Percentiles rank a stretch among this genome's conserved stretches.
Evolutionary conservation across 2,329 filamentous ascomycete species (phyloP).

Genomic region (Aspergillus pseudotamarii): DNA sequence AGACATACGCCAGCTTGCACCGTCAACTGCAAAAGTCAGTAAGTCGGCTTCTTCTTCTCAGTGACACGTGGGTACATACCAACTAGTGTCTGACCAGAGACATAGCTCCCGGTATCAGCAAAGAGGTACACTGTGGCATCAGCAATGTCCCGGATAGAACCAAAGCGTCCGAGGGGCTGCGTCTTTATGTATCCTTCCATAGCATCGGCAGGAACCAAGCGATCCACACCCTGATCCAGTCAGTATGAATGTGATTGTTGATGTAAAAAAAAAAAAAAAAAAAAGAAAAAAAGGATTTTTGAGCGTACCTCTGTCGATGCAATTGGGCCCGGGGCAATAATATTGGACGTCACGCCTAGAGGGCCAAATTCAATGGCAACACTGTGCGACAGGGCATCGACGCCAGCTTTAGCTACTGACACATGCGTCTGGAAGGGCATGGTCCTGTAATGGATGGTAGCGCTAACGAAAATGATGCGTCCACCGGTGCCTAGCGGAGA

Average conservation of each 20-base stretch:
- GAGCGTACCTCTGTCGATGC: constrained; percentile 68
- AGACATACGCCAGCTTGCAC: constrained; percentile 44
- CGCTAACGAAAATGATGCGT: constrained; percentile 86
- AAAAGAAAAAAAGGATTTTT: no score
- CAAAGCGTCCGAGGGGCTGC: constrained; percentile 76
- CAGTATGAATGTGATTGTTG: not conserved
- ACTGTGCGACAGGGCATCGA: constrained; percentile 80
- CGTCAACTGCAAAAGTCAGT: constrained; percentile 38
- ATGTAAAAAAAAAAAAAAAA: fast-evolving
- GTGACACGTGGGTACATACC: constrained; percentile 37
- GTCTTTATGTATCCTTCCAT: constrained; percentile 49
- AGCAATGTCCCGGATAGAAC: constrained; percentile 82
- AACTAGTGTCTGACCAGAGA: constrained; percentile 81
- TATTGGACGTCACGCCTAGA: constrained; percentile 80
- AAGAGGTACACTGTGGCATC: constrained; percentile 92
- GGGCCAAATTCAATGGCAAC: constrained; percentile 90
- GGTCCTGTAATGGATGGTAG: constrained; percentile 88
- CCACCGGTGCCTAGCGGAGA: constrained; percentile 66
- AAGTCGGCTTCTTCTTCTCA: not conserved
- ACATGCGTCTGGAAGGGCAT: constrained; percentile 86
- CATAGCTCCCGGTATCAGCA: constrained; percentile 79
- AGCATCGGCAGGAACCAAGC: constrained; percentile 59
- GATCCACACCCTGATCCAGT: constrained; percentile 61
- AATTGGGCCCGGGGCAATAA: constrained; percentile 87
- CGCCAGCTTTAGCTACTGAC: constrained; percentile 85